Percentiles rank a stretch among this genome's conserved stretches.
These are phyloP conservation scores for Theileria orientalis DNA, from an alignment of 169 alveolate species.

Conservation along the genomic window DNA sequence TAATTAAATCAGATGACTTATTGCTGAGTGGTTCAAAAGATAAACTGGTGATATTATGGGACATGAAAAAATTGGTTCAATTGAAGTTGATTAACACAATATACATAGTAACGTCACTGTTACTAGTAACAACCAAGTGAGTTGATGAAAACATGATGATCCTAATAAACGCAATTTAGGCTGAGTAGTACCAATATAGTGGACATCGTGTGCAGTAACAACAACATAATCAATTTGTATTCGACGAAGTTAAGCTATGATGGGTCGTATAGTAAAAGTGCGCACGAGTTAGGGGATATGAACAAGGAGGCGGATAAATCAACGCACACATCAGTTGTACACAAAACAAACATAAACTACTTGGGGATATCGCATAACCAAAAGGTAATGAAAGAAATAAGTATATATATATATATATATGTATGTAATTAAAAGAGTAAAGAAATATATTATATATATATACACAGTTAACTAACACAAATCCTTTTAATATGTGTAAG, in stretches of 20 bases:
- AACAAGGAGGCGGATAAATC: slow-evolving; percentile 1
- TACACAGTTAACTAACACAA: too few species aligned
- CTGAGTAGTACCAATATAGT: not conserved
- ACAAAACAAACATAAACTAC: slow-evolving; percentile 51
- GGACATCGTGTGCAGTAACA: slow-evolving; percentile 2
- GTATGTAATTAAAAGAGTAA: too few species aligned
- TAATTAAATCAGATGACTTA: slow-evolving; percentile 17
- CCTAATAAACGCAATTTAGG: not conserved
- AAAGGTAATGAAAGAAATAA: slow-evolving; percentile 26
- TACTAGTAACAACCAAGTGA: slow-evolving; percentile 9
- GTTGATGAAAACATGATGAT: not conserved
- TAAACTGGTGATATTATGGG: slow-evolving; percentile 54
- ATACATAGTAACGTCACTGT: slow-evolving; percentile 1
- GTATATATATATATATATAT: not conserved
- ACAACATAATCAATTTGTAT: slow-evolving; percentile 5
- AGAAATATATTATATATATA: too few species aligned
- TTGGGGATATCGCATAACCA: slow-evolving; percentile 58
- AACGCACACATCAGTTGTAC: slow-evolving; percentile 43
- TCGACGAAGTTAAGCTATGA: not conserved
- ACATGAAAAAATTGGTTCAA: slow-evolving; percentile 28
- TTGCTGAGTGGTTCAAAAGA: slow-evolving; percentile 57
- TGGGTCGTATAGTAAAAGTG: not conserved
- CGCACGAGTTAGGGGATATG: too few species aligned
- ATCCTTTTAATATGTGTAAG: too few species aligned
- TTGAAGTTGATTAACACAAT: slow-evolving; percentile 11